A percentile compares a stretch with the other conserved stretches of the same genome.
Evolutionary conservation across 805 yeast species (phyloP).

Genomic region (Tetrapisispora taiwanensis): DNA sequence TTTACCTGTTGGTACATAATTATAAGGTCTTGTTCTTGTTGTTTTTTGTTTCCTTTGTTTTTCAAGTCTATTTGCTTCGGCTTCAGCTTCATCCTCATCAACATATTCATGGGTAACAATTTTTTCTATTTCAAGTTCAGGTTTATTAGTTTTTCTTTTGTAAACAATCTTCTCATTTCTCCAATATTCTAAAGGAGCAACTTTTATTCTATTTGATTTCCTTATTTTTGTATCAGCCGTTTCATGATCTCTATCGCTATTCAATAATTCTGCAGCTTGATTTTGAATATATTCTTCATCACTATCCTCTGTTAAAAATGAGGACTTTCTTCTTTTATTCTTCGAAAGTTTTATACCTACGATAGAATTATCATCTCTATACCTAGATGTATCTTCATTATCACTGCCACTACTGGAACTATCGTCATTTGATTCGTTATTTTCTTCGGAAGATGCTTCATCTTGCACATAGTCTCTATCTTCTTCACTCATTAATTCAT

Average conservation of each 20-base stretch:
- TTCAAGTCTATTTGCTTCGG: conserved; percentile 11
- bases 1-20: conserved; percentile 17
- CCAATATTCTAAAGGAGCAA: conserved; percentile 76
- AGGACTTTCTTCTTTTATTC: conserved; percentile 3
- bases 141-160: conserved; percentile 29
- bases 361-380: not conserved
- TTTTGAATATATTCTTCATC: conserved; percentile 5
- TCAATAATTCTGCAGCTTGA: not conserved
- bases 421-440: conserved; percentile 2
- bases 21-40: conserved; percentile 14
- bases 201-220: conserved; percentile 53
- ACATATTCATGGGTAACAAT: conserved; percentile 38
- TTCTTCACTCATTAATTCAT: conserved; percentile 17
- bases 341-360: not conserved
- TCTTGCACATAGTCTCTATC: conserved; percentile 29
- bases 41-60: conserved; percentile 5
- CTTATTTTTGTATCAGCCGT: conserved; percentile 34
- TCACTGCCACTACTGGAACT: conserved; percentile 9
- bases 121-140: conserved; percentile 48
- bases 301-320: conserved; percentile 4
- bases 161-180: conserved; percentile 68
- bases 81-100: conserved; percentile 23
- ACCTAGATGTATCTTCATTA: conserved; percentile 7
- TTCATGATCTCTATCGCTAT: conserved; percentile 5
- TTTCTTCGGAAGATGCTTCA: conserved; percentile 8